Conservation (phyloP, 1,139 yeast species). For the Pichia sp. region DNA sequence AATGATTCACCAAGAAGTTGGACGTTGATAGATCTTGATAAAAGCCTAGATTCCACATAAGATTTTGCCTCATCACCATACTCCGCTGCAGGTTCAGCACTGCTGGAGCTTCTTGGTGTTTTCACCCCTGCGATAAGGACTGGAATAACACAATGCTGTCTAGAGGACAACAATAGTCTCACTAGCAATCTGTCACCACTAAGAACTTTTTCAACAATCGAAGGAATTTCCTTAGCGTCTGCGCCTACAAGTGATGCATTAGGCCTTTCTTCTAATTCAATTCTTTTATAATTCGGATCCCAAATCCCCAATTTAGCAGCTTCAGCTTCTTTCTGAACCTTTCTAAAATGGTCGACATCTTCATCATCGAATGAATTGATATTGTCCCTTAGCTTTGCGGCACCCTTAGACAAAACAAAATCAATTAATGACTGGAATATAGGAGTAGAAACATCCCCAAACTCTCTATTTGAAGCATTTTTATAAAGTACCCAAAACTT, state of each 20-base stretch:
- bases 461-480: constrained; percentile 50
- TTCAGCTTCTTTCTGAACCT: constrained; percentile 50
- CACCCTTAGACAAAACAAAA: constrained; percentile 54
- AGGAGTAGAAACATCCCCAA: constrained; percentile 69
- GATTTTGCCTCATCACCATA: constrained; percentile 63
- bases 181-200: constrained; percentile 72
- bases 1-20: constrained; percentile 58
- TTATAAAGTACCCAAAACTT: constrained; percentile 55
- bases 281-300: constrained; percentile 35
- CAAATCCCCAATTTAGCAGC: constrained; percentile 52
- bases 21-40: constrained; percentile 59
- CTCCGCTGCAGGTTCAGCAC: constrained; percentile 38
- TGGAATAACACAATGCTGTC: constrained; percentile 48
- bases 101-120: constrained; percentile 62
- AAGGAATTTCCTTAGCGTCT: constrained; percentile 41
- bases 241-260: constrained; percentile 36
- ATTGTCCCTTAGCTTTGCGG: constrained; percentile 60
- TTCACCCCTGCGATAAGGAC: constrained; percentile 70
- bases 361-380: constrained; percentile 37
- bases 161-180: constrained; percentile 46
- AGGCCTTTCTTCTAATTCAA: constrained; percentile 35
- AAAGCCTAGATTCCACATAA: constrained; percentile 63
- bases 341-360: constrained; percentile 38
- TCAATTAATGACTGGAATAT: constrained; percentile 57
- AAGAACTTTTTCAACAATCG: constrained; percentile 70